phyloP scores from a whole-genome alignment of 208 protist genomes.

The Acanthamoeba divionensis region DNA sequence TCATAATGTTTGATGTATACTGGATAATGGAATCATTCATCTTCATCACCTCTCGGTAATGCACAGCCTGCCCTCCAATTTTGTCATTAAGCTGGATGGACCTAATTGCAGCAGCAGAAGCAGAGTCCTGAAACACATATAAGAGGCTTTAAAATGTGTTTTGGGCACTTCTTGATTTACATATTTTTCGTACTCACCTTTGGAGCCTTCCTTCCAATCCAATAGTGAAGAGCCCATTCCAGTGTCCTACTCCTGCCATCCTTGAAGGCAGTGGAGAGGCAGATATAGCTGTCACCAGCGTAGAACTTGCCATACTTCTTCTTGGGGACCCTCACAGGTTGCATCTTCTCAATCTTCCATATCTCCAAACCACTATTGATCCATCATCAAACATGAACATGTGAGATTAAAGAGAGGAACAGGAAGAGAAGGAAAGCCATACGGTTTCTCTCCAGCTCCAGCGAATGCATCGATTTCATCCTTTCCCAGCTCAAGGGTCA shows the following conservation, averaged over 20 bases:
- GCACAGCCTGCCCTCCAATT: constrained; percentile 74
- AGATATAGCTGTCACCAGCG: constrained; percentile 80
- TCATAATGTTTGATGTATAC: neutral
- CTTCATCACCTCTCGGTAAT: constrained; percentile 72
- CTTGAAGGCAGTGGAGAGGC: constrained; percentile 63
- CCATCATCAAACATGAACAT: neutral
- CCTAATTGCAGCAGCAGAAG: neutral
- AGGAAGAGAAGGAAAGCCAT: neutral
- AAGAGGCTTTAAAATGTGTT: too few relatives aligned
- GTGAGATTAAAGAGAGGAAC: neutral
- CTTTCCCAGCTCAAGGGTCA: neutral
- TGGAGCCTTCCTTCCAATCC: neutral
- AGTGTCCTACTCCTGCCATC: neutral
- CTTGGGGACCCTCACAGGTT: constrained; percentile 64
- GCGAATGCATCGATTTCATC: neutral
- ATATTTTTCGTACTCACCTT: neutral
- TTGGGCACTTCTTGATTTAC: too few relatives aligned
- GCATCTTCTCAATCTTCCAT: constrained; percentile 85
- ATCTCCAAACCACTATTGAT: constrained; percentile 66
- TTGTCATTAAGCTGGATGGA: constrained; percentile 84
- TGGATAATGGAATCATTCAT: neutral
- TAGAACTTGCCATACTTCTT: constrained; percentile 77
- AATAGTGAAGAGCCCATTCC: constrained; percentile 36
- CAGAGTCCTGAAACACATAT: neutral
- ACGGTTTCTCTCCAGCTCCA: constrained; percentile 14